Base-by-base conservation (phyloP, 2,329 filamentous ascomycete species). In the Niveomyces coronatus region DNA sequence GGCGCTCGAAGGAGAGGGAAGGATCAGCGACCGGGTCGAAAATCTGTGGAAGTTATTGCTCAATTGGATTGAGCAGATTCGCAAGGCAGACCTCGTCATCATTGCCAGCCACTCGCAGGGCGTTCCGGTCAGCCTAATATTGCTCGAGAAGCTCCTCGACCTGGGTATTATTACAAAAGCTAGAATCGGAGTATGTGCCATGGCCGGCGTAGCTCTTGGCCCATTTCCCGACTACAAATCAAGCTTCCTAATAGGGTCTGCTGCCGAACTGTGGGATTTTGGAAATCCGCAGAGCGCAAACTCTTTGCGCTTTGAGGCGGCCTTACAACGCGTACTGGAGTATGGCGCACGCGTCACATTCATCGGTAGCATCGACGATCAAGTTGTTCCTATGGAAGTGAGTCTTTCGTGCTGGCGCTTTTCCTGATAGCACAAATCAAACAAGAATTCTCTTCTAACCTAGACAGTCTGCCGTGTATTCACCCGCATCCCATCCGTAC, bases 81-180 rank as follows among this genome's bases (percentile, higher is more conserved):
- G 85, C 36, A 74, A 74, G 37, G 88, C 91, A 0, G 91, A 98
- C 58, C 80, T 96, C 44, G 80, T 98, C 29, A 61, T 98, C 27
- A 66, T 98, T n/a, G 86, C 86, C 3, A 94, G 87, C 43, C 91
- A 98, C 57, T 94, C 86, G 3, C 91, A 98, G 58, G 91, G 91
- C 16, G 91, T 96, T 0, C 91, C 91, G 0, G 91, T 98, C 1
- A 82, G 84, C 5, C 74, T 94, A 43, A 95, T 95, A 79, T 69
- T 98, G 4, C 70, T 96, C 5, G 86, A 88, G 5, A 95, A 94
- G 58, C 68, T 98, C 29, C 88, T 98, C 38, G 82, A 91, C 37
- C 79, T 95, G 42, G 88, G 88, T 2, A 85, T 91, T 47, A 73
- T 96, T 20, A 79, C 77, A 11, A 73, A 74, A 28, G 74, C 82